phyloP scores from a whole-genome alignment of 208 protist genomes.

The Leishmania major region DNA sequence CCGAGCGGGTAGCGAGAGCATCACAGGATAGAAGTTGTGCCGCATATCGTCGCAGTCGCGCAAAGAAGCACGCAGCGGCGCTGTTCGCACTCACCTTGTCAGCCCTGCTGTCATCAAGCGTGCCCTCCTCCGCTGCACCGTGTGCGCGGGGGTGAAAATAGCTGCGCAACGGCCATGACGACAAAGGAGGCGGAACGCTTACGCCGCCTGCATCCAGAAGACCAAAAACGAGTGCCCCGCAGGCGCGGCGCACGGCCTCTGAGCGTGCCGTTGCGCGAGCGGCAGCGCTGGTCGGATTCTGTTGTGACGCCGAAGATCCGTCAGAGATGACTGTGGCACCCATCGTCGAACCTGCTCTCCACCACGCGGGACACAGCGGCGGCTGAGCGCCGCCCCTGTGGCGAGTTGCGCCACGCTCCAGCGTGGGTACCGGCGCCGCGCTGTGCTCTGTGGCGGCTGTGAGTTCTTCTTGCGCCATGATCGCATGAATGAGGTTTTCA shows the following conservation, averaged over 20 bases:
- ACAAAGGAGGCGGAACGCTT: too few species aligned
- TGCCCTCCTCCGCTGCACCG: not conserved
- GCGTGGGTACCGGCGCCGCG: not conserved
- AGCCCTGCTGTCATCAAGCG: not conserved
- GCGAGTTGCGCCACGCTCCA: too few species aligned
- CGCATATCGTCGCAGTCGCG: constrained; percentile 8
- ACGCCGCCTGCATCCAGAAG: not conserved
- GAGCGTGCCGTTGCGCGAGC: not conserved
- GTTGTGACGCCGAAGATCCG: not conserved
- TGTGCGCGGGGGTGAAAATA: not conserved
- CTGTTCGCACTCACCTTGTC: not conserved
- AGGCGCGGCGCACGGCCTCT: not conserved
- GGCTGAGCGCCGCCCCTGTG: not conserved
- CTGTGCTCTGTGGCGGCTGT: not conserved
- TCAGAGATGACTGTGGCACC: not conserved
- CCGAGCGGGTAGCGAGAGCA: not conserved
- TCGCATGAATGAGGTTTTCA: not conserved
- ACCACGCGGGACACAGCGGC: constrained; percentile 12
- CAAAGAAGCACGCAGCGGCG: not conserved
- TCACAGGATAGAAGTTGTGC: constrained; percentile 17
- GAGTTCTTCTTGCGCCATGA: not conserved
- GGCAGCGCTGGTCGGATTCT: not conserved
- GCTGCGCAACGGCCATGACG: not conserved
- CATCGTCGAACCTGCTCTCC: not conserved
- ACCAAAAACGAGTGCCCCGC: not conserved